These are phyloP conservation scores for Vararia minispora DNA, from an alignment of 768 basidiomycete species.

Conservation along the genomic window DNA sequence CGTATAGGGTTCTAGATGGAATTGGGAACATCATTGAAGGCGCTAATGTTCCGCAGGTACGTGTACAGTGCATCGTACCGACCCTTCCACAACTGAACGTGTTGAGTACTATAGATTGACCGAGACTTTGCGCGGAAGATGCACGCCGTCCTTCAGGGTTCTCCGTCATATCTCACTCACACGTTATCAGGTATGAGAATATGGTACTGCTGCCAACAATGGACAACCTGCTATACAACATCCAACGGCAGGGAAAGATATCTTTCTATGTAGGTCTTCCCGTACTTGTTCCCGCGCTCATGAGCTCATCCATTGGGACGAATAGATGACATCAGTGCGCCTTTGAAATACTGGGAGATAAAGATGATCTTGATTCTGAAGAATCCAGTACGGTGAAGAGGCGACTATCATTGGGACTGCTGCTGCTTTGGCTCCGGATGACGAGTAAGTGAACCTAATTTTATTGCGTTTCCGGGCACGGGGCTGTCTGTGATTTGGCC, in stretches of 20 bases:
- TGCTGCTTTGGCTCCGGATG: slow-evolving; percentile 68
- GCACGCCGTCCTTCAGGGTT: slow-evolving; percentile 23
- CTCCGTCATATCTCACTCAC: neutral
- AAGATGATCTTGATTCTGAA: no score
- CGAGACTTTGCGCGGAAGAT: slow-evolving; percentile 54
- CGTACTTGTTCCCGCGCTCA: neutral
- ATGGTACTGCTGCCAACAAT: slow-evolving; percentile 75
- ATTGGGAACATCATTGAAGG: slow-evolving; percentile 63
- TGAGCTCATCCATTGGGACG: neutral
- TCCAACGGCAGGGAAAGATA: slow-evolving; percentile 90
- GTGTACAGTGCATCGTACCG: slow-evolving; percentile 10
- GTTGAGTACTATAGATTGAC: slow-evolving; percentile 39
- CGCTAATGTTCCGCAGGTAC: slow-evolving; percentile 65
- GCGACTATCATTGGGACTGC: slow-evolving; percentile 85
- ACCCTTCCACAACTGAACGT: neutral
- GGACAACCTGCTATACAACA: slow-evolving; percentile 84
- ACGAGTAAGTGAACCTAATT: slow-evolving; percentile 57
- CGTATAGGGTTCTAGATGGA: slow-evolving; percentile 79
- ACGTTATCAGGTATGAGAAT: slow-evolving; percentile 46
- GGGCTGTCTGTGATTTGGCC: no score
- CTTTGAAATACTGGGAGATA: no score
- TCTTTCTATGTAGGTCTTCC: slow-evolving; percentile 65
- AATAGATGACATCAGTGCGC: slow-evolving; percentile 74
- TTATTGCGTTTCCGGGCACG: neutral
- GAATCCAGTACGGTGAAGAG: slow-evolving; percentile 79